Base-by-base conservation (phyloP, 352 stramenopile genomes). In the Globisporangium alternatum region DNA sequence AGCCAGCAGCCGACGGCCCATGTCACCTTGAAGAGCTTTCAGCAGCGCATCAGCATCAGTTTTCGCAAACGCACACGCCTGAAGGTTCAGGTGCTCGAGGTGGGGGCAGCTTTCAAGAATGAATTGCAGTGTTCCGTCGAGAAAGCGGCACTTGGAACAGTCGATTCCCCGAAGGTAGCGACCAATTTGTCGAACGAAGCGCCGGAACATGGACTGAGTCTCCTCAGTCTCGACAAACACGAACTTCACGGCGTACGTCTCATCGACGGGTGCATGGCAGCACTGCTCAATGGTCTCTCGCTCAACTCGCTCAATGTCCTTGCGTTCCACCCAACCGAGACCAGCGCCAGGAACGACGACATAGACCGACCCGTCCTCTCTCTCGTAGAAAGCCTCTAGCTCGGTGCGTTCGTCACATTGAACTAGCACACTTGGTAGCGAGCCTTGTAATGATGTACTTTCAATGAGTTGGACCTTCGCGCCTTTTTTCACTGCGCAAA, bases 261-360 rank as follows among this genome's bases (percentile, higher is more conserved):
- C 39, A 35, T 49, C 10, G 5, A 47, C 37, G 3, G 8, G 5
- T 22, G 15, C 7, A 6, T 17, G 3, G 15, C 2, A 3, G 7
- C 35, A 13, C 9, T 60, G 35, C 33, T 30, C 9, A 22, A 28
- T 17, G n/a, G 55, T 7, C 9, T 52, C 39, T 25, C 37, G 37
- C 55, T 52, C 55, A 9, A 61, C 37, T 25, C 15, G 15, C 37
- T 28, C 55, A 8, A 61, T 25, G 17, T 28, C 25, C 5, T 52
- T 39, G 22, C 43, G 15, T 2, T 35, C 22, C 5, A 61, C 39
- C 22, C 21, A 39, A 12, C 37, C 37, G 17, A 61, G 55, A 15
- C 55, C 55, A 4, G 28, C 39, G 12, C 55, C 55, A n/a, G 15
- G 39, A 25, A 61, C 22, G 5, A 61, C 55, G 22, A 61, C 55